phyloP scores from a whole-genome alignment of 306 rosid species.

The Cicer bijugum region DNA sequence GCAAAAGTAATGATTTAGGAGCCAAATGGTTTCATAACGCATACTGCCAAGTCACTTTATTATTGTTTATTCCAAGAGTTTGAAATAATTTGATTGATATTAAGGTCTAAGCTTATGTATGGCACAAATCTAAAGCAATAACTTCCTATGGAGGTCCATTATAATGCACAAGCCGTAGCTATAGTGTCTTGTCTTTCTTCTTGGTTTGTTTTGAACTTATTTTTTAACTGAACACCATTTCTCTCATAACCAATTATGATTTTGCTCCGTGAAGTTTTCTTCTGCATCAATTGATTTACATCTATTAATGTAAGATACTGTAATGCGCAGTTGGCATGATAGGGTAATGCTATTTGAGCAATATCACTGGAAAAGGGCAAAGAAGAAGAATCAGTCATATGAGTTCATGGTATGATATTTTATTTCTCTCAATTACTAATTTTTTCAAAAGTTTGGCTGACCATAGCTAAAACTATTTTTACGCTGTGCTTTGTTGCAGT shows the following conservation, averaged over 20 bases:
- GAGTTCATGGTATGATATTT: slow-evolving; percentile 61
- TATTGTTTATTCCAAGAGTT: not conserved
- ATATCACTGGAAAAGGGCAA: slow-evolving; percentile 86
- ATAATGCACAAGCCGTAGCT: not conserved
- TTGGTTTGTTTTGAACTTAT: slow-evolving; percentile 11
- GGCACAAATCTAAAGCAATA: not conserved
- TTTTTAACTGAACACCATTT: slow-evolving; percentile 6
- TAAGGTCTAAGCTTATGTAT: not conserved
- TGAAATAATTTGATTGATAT: slow-evolving; percentile 20
- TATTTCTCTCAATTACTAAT: not conserved
- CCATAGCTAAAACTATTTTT: slow-evolving; percentile 1
- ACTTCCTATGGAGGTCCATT: slow-evolving; percentile 13
- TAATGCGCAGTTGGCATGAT: slow-evolving; percentile 82
- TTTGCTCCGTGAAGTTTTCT: slow-evolving; percentile 9
- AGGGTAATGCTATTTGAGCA: slow-evolving; percentile 79
- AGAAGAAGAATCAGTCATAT: slow-evolving; percentile 70
- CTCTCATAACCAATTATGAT: not conserved
- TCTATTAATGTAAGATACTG: slow-evolving; percentile 28
- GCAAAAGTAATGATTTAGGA: not conserved
- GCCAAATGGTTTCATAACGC: not conserved
- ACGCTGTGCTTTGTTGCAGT: slow-evolving; percentile 62
- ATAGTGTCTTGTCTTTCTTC: slow-evolving; percentile 28
- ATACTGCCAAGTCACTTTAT: not conserved
- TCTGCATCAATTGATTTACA: not conserved
- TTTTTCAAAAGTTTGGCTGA: slow-evolving; percentile 20